Evolutionary conservation across 345 rosid genomes (phyloP), one percentile per base, ranked within the genome.

Genomic region (Salix exigua): DNA sequence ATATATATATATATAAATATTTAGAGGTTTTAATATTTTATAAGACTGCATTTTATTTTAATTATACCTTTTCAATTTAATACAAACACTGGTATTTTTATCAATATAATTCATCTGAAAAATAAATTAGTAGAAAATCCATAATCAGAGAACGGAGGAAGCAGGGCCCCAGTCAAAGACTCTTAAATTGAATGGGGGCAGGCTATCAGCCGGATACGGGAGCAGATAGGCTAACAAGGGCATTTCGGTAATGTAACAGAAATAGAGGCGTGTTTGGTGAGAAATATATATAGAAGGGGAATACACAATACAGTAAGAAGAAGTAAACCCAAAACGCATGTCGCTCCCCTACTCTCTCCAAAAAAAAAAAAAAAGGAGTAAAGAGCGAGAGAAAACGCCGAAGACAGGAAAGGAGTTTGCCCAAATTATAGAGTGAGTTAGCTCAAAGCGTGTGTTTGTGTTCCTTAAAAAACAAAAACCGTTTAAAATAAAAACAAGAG

Each of bases 401-500:
- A 75, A 75, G 53, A 53, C 63, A 58, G 63, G 4, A 50, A 53
- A 25, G 53, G 18, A 66, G 37, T 51, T 75, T 75, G 10, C 51
- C 51, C 72, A 66, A 75, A 67, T 64, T 19, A 58, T 44, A 31
- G 69, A 31, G 62, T 1, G 63, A 40, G 63, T 17, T n/a, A 11
- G 23, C 60, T 40, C 18, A 50, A 26, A 58, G 63, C 63, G 63
- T 23, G 28, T 55, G 63, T 51, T 6, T 51, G 58, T 19, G 58
- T 7, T 2, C 63, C 28, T 38, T 68, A 16, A 53, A 28, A 10
- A 51, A 26, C 73, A 55, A 21, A 68, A 50, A 74, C 84, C 79
- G 84, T 82, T 80, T 80, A 70, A 67, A 60, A 50, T 58, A 55
- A 55, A 55, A 55, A 55, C 40, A 71, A 71, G 26, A 13, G 79